Evolutionary conservation across 352 stramenopile species (phyloP), one percentile per base, ranked within the genome.

Genomic region (Thalassiosira hispida): DNA sequence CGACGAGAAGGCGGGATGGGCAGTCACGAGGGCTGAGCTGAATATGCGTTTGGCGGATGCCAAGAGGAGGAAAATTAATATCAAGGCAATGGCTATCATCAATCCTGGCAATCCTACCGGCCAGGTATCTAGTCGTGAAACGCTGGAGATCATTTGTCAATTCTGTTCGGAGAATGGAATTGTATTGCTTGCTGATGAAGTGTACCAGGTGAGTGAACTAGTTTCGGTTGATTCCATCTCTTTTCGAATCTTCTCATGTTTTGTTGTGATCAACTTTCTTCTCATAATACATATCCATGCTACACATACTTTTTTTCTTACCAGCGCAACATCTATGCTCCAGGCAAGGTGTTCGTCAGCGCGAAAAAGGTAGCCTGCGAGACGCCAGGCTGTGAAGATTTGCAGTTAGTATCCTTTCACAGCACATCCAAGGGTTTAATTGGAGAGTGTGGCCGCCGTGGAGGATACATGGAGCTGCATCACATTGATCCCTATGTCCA

Each of bases 201-300:
- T 99, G 18, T 99, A 99, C 88, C 98, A 99, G 81, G 96, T 98
- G 81, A 83, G 96, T 98, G 81, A 99, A 99, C 91, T 96, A 99
- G 55, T 99, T 98, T 82, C 92, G 94, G n/a, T n/a, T n/a, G n/a
- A n/a, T n/a, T n/a, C n/a, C n/a, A n/a, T n/a, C n/a, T n/a, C n/a
- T n/a, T n/a, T n/a, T n/a, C n/a, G n/a, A n/a, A n/a, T n/a, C n/a
- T n/a, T n/a, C n/a, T n/a, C n/a, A n/a, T n/a, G n/a, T n/a, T n/a
- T n/a, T n/a, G n/a, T n/a, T n/a, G n/a, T n/a, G n/a, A n/a, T n/a
- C n/a, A n/a, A n/a, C n/a, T n/a, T n/a, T n/a, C n/a, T n/a, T n/a
- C n/a, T n/a, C n/a, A n/a, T n/a, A n/a, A n/a, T n/a, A n/a, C n/a
- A n/a, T n/a, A n/a, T n/a, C n/a, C n/a, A n/a, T n/a, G n/a, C n/a